These are phyloP conservation scores for Huntiella abstrusa DNA, from an alignment of 2,329 filamentous ascomycete species.

Conservation along the genomic window DNA sequence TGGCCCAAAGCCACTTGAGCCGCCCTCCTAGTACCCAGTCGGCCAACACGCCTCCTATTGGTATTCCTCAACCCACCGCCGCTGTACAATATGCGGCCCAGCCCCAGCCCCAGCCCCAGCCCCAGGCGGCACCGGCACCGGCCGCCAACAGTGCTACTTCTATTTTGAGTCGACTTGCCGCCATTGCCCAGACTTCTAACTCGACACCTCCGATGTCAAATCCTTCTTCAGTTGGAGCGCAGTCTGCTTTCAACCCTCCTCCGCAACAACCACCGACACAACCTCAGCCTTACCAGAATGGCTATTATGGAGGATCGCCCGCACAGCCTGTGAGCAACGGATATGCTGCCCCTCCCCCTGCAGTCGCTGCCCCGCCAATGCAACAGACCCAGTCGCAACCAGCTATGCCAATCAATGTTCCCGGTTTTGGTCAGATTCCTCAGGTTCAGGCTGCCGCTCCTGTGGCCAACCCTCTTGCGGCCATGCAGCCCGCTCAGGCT, in stretches of 20 bases:
- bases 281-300: constrained; percentile 1
- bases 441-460: constrained; percentile 12
- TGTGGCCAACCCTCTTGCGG: not conserved
- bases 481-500: constrained; percentile 5
- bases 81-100: constrained; percentile 11
- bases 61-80: constrained; percentile 16
- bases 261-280: constrained; percentile 17
- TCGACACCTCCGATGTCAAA: constrained; percentile 27
- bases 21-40: constrained; percentile 12
- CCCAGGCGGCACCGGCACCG: constrained; percentile 11
- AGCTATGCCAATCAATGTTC: constrained; percentile 6
- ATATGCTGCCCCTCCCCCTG: constrained; percentile 12
- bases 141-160: constrained; percentile 31
- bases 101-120: constrained; percentile 11
- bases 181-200: constrained; percentile 57
- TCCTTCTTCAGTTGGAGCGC: constrained; percentile 12
- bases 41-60: constrained; percentile 13
- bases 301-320: constrained; percentile 4
- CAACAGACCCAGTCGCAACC: constrained; percentile 4
- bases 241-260: constrained; percentile 17
- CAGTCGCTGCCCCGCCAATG: constrained; percentile 14
- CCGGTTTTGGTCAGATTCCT: constrained; percentile 14
- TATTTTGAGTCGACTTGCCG: constrained; percentile 42
- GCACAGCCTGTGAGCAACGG: not conserved
- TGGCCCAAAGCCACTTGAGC: constrained; percentile 22